Evolutionary conservation across 2,329 filamentous ascomycete genomes (phyloP), one percentile per base, ranked within the genome.

Genomic region (Venturia nashicola): DNA sequence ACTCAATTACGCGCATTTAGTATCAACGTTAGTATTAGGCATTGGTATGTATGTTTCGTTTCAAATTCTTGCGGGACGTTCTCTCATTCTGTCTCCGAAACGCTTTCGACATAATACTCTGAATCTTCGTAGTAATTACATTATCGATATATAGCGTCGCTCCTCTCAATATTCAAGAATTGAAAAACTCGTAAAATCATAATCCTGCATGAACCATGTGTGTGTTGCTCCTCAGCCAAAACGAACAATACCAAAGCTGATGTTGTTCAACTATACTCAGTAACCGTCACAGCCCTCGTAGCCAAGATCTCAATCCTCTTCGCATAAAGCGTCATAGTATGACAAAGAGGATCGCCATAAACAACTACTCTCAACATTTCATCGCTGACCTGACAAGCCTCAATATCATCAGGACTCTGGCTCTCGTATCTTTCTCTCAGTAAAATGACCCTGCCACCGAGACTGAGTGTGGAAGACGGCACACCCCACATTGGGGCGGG

Each of bases 321-420:
- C 16, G 84, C 83, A 74, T 96, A 96, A 23, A 94, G 71, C 65
- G 79, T 83, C 91, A 96, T 95, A 68, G 86, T 80, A 76, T 95
- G 91, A 72, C 86, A 88, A 54, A 90, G 78, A 0, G 89, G 88
- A 72, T 96, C 90, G 0, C 91, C 91, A 82, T 91, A 96, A 4
- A 96, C 79, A 0, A 91, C 82, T 1, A 79, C 81, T 32, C 87
- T 78, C 61, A 96, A 74, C 70, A 89, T 79, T 54, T 86, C 83
- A 67, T 94, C 88, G 0, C 78, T 82, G 9, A 87, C 82, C 11
- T 86, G 80, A 66, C 86, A 86, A 1, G 89, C 89, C 59, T 89
- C 82, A 0, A 91, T 82, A 5, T 85, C 83, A 60, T 87, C 82
- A 44, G 27, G 20, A 71, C 70, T 34, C 71, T 75, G 51, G 79